A percentile compares a stretch with the other conserved stretches of the same genome.
These are phyloP conservation scores for Diaporthe capsici DNA, from an alignment of 2,329 filamentous ascomycete species.

Conservation along the genomic window DNA sequence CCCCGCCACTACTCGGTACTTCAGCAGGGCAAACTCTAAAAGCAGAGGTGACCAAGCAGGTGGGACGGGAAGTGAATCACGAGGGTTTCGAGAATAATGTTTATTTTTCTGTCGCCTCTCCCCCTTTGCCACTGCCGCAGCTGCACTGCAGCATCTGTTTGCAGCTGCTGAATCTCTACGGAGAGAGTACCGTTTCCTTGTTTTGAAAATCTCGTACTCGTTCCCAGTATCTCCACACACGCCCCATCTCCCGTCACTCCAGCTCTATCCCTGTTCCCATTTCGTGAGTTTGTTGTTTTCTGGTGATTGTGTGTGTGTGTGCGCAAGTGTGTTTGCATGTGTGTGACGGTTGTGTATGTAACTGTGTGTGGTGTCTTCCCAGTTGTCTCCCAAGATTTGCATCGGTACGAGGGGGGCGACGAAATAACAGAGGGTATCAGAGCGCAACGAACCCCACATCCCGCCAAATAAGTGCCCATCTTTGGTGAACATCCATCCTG, in stretches of 20 bases:
- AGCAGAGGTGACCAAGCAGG: background rate
- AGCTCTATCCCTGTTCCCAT: slow-evolving; percentile 10
- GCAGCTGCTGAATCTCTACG: background rate
- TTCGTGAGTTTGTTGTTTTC: background rate
- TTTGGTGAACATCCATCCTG: slow-evolving; percentile 1
- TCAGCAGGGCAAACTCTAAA: background rate
- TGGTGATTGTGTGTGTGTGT: background rate
- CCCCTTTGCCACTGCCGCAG: background rate
- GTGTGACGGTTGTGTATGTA: background rate
- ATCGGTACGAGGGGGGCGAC: slow-evolving; percentile 10
- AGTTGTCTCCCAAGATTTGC: slow-evolving; percentile 11
- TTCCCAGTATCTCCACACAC: background rate
- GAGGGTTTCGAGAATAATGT: slow-evolving; percentile 26
- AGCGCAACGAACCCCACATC: slow-evolving; percentile 21
- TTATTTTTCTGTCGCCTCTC: slow-evolving; percentile 1
- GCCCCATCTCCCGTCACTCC: background rate
- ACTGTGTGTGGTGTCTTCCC: background rate
- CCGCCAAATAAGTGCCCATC: slow-evolving; percentile 10
- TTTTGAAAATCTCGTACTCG: background rate
- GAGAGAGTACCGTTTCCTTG: background rate
- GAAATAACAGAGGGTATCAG: slow-evolving; percentile 39
- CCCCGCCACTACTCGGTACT: background rate
- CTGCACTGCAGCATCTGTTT: background rate
- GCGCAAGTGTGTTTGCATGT: background rate
- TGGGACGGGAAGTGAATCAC: slow-evolving; percentile 19